A percentile compares a stretch with the other conserved stretches of the same genome.
phyloP scores from a whole-genome alignment of 2,329 filamentous ascomycete species.

The Trichoderma sp. region DNA sequence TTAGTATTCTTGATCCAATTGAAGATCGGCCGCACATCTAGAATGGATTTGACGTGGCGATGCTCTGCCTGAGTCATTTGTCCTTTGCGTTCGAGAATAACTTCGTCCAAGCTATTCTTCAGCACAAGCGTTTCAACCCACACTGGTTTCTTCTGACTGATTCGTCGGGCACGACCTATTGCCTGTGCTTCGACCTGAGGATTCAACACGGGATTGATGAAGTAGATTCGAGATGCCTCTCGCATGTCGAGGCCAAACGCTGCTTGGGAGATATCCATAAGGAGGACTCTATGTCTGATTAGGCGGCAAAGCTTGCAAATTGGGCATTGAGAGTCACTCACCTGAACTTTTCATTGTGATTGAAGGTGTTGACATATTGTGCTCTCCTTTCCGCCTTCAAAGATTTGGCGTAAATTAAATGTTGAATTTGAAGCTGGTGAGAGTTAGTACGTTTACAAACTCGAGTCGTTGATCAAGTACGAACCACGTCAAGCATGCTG shows the following conservation, averaged over 20 bases:
- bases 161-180: conserved; percentile 83
- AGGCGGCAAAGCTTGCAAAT: neutral
- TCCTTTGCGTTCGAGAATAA: conserved; percentile 70
- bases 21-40: conserved; percentile 57
- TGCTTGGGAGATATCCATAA: conserved; percentile 90
- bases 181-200: conserved; percentile 86
- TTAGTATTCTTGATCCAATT: conserved; percentile 57
- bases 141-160: conserved; percentile 77
- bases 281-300: conserved; percentile 56
- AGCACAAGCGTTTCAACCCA: conserved; percentile 84
- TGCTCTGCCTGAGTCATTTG: conserved; percentile 71
- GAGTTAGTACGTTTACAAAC: neutral
- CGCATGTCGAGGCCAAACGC: conserved; percentile 85
- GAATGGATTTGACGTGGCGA: conserved; percentile 52
- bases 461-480: conserved; percentile 25
- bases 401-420: conserved; percentile 66
- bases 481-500: conserved; percentile 70
- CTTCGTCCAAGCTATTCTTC: conserved; percentile 77
- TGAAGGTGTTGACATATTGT: conserved; percentile 77
- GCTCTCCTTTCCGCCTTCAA: conserved; percentile 62
- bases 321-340: conserved; percentile 23
- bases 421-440: conserved; percentile 52
- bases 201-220: conserved; percentile 83
- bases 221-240: conserved; percentile 81
- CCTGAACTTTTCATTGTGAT: conserved; percentile 63